phyloP scores from a whole-genome alignment of 352 stramenopile species.

The Pythium folliculosum region DNA sequence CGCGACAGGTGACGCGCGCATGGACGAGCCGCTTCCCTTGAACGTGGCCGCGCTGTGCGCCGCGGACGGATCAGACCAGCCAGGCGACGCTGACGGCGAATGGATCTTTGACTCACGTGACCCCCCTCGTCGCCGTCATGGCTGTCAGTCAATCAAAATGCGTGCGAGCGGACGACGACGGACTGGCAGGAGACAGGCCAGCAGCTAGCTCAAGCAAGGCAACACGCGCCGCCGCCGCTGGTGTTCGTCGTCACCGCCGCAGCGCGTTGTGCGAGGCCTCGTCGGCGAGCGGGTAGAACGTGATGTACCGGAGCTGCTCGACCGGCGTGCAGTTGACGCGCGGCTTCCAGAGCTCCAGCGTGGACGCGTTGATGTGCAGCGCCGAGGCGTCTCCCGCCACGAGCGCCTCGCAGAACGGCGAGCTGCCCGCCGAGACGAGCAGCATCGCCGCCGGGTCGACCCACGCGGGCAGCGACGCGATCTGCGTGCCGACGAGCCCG shows the following conservation, averaged over 20 bases:
- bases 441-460: not conserved
- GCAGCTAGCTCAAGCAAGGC: too few species aligned
- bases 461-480: not conserved
- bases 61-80: not conserved
- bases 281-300: constrained; percentile 13
- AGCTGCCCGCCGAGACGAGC: not conserved
- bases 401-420: constrained; percentile 3
- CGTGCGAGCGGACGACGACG: too few species aligned
- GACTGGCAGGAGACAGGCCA: too few species aligned
- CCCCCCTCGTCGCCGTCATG: too few species aligned
- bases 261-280: constrained; percentile 16
- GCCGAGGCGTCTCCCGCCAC: too few species aligned
- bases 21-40: not conserved
- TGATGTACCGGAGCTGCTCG: not conserved
- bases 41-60: not conserved
- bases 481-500: constrained; percentile 1
- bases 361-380: too few species aligned
- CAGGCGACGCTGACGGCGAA: not conserved
- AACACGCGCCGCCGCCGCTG: too few species aligned
- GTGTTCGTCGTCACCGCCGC: too few species aligned
- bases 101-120: not conserved
- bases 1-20: not conserved
- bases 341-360: too few species aligned
- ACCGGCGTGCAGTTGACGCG: constrained; percentile 11
- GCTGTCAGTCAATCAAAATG: too few species aligned